phyloP scores from a whole-genome alignment of 2,329 filamentous ascomycete species.

The Ceratocystis cubensis region DNA sequence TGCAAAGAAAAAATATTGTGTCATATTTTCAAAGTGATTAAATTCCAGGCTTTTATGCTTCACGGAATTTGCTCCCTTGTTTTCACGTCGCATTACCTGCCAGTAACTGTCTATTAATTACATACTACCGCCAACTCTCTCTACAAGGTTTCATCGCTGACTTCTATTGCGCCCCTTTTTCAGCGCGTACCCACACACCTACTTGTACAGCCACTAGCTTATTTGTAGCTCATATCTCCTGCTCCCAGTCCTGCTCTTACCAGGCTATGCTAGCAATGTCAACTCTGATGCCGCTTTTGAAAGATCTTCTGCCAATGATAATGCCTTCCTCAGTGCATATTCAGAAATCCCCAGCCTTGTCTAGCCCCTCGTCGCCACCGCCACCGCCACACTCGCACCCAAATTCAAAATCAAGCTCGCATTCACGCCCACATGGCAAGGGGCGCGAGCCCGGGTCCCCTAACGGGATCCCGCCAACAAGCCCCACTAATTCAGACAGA shows the following conservation, averaged over 20 bases:
- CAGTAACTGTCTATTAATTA: neutral
- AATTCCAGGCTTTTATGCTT: neutral
- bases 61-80: slow-evolving; percentile 13
- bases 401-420: too few species aligned
- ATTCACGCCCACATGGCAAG: neutral
- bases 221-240: neutral
- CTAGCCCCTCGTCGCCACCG: slow-evolving; percentile 26
- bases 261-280: slow-evolving; percentile 40
- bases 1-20: neutral
- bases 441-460: neutral
- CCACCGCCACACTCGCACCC: slow-evolving; percentile 28
- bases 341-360: slow-evolving; percentile 29
- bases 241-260: neutral
- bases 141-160: too few species aligned
- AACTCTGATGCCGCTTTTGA: slow-evolving; percentile 42
- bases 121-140: neutral
- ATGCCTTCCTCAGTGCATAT: slow-evolving; percentile 46
- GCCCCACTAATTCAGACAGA: neutral
- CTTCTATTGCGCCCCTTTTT: too few species aligned
- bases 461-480: neutral
- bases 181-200: too few species aligned
- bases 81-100: neutral
- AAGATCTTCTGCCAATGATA: slow-evolving; percentile 48
- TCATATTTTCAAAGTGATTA: neutral
- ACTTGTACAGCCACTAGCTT: too few species aligned